Evolutionary conservation across 1,139 yeast genomes (phyloP).

Genomic region (Pichia sp.): DNA sequence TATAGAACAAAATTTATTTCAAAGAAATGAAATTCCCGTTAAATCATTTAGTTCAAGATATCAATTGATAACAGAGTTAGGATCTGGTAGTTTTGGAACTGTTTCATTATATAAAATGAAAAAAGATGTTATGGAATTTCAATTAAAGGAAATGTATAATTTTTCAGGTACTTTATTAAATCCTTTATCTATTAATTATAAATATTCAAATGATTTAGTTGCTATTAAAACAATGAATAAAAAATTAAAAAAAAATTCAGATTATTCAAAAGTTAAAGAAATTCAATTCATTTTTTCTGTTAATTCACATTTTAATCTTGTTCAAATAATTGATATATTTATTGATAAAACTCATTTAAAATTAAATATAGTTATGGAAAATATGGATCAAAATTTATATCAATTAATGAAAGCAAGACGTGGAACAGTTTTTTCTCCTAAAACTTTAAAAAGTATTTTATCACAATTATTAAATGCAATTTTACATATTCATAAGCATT

Average conservation of each 20-base stretch:
- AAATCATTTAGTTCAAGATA: constrained; percentile 35
- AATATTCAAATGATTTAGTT: constrained; percentile 42
- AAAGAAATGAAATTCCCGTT: constrained; percentile 17
- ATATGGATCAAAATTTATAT: constrained; percentile 73
- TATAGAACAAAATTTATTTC: not conserved
- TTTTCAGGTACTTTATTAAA: constrained; percentile 44
- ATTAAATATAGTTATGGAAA: constrained; percentile 82
- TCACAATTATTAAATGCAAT: constrained; percentile 71
- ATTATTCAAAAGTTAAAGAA: constrained; percentile 66
- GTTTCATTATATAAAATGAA: constrained; percentile 56
- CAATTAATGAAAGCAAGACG: constrained; percentile 61
- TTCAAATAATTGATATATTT: constrained; percentile 72
- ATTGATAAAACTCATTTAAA: constrained; percentile 53
- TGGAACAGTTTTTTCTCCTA: constrained; percentile 44
- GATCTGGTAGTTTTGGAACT: constrained; percentile 74
- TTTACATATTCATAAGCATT: constrained; percentile 69
- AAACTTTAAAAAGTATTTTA: constrained; percentile 58
- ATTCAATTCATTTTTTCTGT: constrained; percentile 62
- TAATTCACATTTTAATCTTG: constrained; percentile 65
- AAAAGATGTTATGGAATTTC: constrained; percentile 6
- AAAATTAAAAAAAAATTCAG: constrained; percentile 42
- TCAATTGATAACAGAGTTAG: constrained; percentile 48
- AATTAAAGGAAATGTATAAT: constrained; percentile 16
- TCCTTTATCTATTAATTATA: constrained; percentile 31
- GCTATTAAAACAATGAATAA: constrained; percentile 81